Evolutionary conservation across 257 asterid species (phyloP), one percentile per base, ranked within the genome.

Genomic region (Ilex asprella): DNA sequence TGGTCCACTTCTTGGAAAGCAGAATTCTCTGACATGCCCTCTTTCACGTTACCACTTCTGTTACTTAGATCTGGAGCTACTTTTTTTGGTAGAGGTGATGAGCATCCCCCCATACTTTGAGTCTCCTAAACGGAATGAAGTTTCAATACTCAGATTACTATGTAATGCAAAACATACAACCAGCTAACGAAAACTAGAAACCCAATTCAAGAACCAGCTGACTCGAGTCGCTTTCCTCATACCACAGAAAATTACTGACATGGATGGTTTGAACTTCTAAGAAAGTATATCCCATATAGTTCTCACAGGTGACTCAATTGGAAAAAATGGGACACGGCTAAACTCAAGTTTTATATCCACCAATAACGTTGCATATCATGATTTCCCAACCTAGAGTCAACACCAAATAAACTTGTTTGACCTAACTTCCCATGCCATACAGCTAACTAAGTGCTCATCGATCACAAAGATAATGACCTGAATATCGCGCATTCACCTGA

Each of bases 41-140:
- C 83, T 30, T 69, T 81, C 62, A 70, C 47, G 51, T 59, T 75
- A 46, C 62, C 77, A 68, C 67, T 77, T 64, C 72, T 74, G 68
- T 63, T 68, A 65, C 65, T 73, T 65, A 70, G 79, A 55, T 52
- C 65, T 53, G 69, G 75, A 52, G 73, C 71, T 43, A 75, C 74
- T 75, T 76, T 74, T 61, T 69, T 67, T 52, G 51, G 79, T 21
- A 60, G 64, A 61, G 82, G 71, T 68, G 78, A 68, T 58, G 79
- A 67, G 73, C 43, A 66, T 68, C 66, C 73, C 71, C 69, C 86
- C 58, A 69, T 66, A 50, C 68, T 72, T 69, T 74, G 82, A 67
- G 69, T 75, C 68, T 76, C 89, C 94, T 84, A 75, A 71, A 76
- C 68, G 69, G 64, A 30, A 70, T 30, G 43, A 47, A 60, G 56